These are phyloP conservation scores for Ceriops zippeliana DNA, from an alignment of 345 rosid genomes.

Conservation along the genomic window DNA sequence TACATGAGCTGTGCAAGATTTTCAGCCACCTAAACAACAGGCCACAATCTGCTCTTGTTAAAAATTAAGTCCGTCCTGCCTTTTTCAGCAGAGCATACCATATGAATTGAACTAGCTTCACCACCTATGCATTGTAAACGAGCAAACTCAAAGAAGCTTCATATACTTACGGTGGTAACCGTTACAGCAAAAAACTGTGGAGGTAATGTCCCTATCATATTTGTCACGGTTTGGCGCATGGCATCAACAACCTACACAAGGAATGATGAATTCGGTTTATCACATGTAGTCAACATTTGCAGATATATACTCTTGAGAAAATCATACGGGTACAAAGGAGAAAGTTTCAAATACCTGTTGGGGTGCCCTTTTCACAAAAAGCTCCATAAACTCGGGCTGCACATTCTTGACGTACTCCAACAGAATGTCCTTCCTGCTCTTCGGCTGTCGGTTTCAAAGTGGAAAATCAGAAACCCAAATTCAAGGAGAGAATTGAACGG, in stretches of 20 bases:
- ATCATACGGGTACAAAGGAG: background rate
- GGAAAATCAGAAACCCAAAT: slow-evolving; percentile 12
- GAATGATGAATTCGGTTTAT: background rate
- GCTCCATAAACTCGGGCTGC: slow-evolving; percentile 93
- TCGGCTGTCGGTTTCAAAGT: slow-evolving; percentile 39
- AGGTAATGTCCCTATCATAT: slow-evolving; percentile 95
- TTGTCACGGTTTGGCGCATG: slow-evolving; percentile 89
- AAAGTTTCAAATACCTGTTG: slow-evolving; percentile 51
- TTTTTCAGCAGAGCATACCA: background rate
- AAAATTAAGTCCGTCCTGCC: background rate
- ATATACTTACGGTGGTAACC: slow-evolving; percentile 67
- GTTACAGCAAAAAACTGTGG: slow-evolving; percentile 84
- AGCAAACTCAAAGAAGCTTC: background rate
- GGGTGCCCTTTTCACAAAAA: slow-evolving; percentile 86
- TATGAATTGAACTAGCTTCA: too few species aligned
- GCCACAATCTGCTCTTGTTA: slow-evolving; percentile 7
- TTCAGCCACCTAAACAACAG: slow-evolving; percentile 76
- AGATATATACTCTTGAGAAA: background rate
- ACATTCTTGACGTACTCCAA: slow-evolving; percentile 91
- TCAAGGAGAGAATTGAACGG: background rate
- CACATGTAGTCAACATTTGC: background rate
- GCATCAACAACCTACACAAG: slow-evolving; percentile 81
- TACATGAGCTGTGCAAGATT: slow-evolving; percentile 98
- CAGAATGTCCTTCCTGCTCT: slow-evolving; percentile 71
- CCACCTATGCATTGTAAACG: background rate